Evolutionary conservation across 2,329 filamentous ascomycete genomes (phyloP), one percentile per base, ranked within the genome.

Genomic region (Trichoderma asperellum): DNA sequence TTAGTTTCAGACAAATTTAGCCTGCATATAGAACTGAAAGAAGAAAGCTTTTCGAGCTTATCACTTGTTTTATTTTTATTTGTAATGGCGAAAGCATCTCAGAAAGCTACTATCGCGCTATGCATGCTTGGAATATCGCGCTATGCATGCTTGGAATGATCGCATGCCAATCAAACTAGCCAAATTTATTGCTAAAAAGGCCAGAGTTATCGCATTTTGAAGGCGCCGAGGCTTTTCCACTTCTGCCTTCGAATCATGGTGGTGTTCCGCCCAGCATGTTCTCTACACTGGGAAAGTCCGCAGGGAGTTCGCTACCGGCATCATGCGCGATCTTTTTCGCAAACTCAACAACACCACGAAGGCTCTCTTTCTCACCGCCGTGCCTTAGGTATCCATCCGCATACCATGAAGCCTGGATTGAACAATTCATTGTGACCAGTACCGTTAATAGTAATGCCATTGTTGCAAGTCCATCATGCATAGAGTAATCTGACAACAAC

Each of bases 371-470:
- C 4, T 35, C 18, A 5, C 63, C 63, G 7, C 63, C 63, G 37
- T 66, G 63, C 10, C 53, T 57, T n/a, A 49, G 14, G n/a, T 57
- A 66, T 27, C 63, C 53, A 10, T 57, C 47, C 18, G 21, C 53
- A n/a, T 65, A 37, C 62, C 62, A 65, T 47, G 62, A 34, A 21
- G 62, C 62, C 27, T 65, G 62, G 12, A 65, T 8, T 5, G 62
- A 52, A 29, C 62, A 65, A n/a, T 57, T 57, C 62, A 57, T 65
- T 4, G 53, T 14, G n/a, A 65, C 37, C 6, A 65, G 12, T 11
- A 65, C 62, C 6, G 63, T 66, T 16, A 66, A 37, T 12, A 66
- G 12, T 14, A 66, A 21, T 32, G 63, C 53, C 63, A 66, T 66
- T 21, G 63, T 66, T 11, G 63, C 63, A 16, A 49, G 29, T 7